Evolutionary conservation across 1,284 basidiomycete genomes (phyloP), one percentile per base, ranked within the genome.

Genomic region (Ceratobasidium sp.): DNA sequence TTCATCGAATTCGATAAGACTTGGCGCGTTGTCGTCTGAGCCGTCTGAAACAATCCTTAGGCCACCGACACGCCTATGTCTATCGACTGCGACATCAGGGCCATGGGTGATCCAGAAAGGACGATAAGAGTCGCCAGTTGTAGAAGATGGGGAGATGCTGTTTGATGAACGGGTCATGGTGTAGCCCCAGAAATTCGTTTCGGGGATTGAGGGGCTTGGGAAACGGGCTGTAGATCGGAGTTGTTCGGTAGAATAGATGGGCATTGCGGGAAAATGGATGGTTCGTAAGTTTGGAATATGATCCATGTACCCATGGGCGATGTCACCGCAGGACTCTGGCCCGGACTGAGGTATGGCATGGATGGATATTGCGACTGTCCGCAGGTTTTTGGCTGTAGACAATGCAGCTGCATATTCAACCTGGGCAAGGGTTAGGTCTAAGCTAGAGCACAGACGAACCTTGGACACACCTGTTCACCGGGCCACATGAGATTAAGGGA

Each of bases 51-150:
- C 66, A n/a, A 70, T 70, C 3, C 23, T 41, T 2, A 70, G 66
- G 14, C 66, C 66, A 21, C 66, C 66, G 21, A 23, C 41, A 26
- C 66, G 52, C 23, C 66, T 44, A 23, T 70, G 66, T 49, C 66
- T 54, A 30, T 70, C 66, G 21, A 47, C 41, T 41, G 66, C 66
- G 3, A 70, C 66, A 28, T 70, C 66, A 6, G 54, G 41, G 9
- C 66, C 66, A n/a, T 26, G 38, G 18, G 54, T 47, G 54, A 70
- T 70, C 66, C 66, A 70, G 44, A 70, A 70, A 16, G 66, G 66
- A 23, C 43, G 43, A 30, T 70, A 70, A 16, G 18, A 13, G 43
- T 70, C 66, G 11, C 66, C 66, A 14, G n/a, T 23, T 30, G 21
- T n/a, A 1, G 47, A 32, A 7, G 50, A 54, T 5, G 46, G 18